A percentile compares a stretch with the other conserved stretches of the same genome.
Evolutionary conservation across 805 yeast species (phyloP).

Genomic region (Cyberlindnera meyerae): DNA sequence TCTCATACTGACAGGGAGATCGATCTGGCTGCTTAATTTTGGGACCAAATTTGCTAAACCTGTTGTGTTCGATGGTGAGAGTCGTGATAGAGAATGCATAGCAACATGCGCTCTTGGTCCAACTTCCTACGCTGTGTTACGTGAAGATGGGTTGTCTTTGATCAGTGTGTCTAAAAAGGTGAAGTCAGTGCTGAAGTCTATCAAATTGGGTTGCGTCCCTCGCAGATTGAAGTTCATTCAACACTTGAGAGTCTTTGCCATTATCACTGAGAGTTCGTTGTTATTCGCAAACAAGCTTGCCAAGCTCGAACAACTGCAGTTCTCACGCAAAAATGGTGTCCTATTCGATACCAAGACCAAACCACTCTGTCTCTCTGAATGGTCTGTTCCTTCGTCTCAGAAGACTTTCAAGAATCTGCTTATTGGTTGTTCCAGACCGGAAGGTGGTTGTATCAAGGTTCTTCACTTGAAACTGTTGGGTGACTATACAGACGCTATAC

Average conservation of each 20-base stretch:
- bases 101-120: constrained; percentile 8
- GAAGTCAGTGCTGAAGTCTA: constrained; percentile 21
- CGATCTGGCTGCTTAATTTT: constrained; percentile 16
- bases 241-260: constrained; percentile 21
- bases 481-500: constrained; percentile 3
- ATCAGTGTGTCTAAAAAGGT: constrained; percentile 14
- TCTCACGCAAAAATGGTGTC: constrained; percentile 4
- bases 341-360: constrained; percentile 21
- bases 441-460: constrained; percentile 23
- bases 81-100: constrained; percentile 11
- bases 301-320: constrained; percentile 9
- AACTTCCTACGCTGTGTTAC: constrained; percentile 22
- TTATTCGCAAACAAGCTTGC: constrained; percentile 16
- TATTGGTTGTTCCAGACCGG: constrained; percentile 28
- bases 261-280: constrained; percentile 17
- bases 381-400: constrained; percentile 27
- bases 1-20: constrained; percentile 17
- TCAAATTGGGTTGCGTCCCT: constrained; percentile 25
- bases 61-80: constrained; percentile 18
- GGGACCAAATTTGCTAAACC: constrained; percentile 13
- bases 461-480: constrained; percentile 13
- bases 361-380: constrained; percentile 30
- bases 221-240: constrained; percentile 25
- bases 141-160: constrained; percentile 32
- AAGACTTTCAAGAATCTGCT: constrained; percentile 26